phyloP scores from a whole-genome alignment of 176 grass and related monocot genomes.

The Oryza meridionalis region DNA sequence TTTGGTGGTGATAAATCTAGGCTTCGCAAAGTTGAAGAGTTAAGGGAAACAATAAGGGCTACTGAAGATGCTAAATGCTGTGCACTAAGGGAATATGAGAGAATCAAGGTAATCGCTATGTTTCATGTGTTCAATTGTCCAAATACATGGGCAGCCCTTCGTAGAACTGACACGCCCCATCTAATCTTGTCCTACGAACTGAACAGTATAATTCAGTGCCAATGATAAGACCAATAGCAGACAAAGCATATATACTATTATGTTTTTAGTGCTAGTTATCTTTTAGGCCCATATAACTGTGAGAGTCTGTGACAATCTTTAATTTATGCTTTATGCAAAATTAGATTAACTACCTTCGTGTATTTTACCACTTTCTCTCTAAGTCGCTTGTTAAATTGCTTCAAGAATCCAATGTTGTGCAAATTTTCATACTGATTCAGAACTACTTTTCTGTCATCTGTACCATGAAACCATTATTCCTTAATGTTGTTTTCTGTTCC shows the following conservation, averaged over 20 bases:
- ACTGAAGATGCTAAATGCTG: constrained; percentile 92
- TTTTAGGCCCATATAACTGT: background rate
- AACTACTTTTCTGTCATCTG: background rate
- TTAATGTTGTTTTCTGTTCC: background rate
- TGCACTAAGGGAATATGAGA: constrained; percentile 86
- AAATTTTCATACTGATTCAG: constrained; percentile 15
- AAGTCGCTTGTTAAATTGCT: constrained; percentile 24
- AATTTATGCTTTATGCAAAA: background rate
- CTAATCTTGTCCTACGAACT: background rate
- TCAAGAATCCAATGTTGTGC: background rate
- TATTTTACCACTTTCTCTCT: background rate
- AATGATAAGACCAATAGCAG: background rate
- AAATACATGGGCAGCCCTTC: background rate
- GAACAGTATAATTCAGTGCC: background rate
- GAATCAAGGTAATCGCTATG: constrained; percentile 80
- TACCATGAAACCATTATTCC: background rate
- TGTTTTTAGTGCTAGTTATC: background rate
- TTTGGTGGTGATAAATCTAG: constrained; percentile 94
- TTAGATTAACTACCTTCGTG: background rate
- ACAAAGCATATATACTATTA: background rate
- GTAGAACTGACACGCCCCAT: background rate
- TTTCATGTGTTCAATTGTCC: background rate
- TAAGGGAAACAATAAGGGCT: constrained; percentile 80
- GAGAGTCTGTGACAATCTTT: background rate
- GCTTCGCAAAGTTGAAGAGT: constrained; percentile 72